Evolutionary conservation across 495 filamentous ascomycete species (phyloP), one percentile per base, ranked within the genome.

Genomic region (Neohortaea acidophila): DNA sequence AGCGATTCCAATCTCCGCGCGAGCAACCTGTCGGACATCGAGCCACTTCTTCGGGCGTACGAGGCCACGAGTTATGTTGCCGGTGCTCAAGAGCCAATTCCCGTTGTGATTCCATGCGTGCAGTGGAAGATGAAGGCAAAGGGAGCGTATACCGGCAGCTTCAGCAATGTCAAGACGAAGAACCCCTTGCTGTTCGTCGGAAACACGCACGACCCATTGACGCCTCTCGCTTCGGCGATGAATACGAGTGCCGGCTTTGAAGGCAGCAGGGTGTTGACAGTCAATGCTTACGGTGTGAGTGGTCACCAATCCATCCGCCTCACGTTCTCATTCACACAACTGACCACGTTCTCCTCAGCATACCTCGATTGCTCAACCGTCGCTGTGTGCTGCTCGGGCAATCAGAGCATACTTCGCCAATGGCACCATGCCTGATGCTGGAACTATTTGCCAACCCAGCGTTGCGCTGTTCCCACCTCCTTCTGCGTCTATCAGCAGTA

Each of bases 221-320:
- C 68, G 0, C 61, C 68, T 11, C 40, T 69, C 9, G 39, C 40
- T 9, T 63, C 56, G 6, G 73, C 72, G 2, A 55, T 56, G 29
- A 68, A 69, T 36, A 64, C 70, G 51, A 67, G 64, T 20, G 38
- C n/a, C n/a, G n/a, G n/a, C n/a, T n/a, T n/a, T n/a, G n/a, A n/a
- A n/a, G n/a, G n/a, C n/a, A n/a, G n/a, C n/a, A n/a, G n/a, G n/a
- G n/a, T n/a, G n/a, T n/a, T n/a, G n/a, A n/a, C n/a, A n/a, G n/a
- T n/a, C n/a, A n/a, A n/a, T n/a, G n/a, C n/a, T n/a, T n/a, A n/a
- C n/a, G n/a, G n/a, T n/a, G n/a, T n/a, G n/a, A n/a, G n/a, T n/a
- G n/a, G n/a, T n/a, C n/a, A n/a, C n/a, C n/a, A n/a, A n/a, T n/a
- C n/a, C n/a, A n/a, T n/a, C n/a, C n/a, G n/a, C n/a, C n/a, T n/a